Percentiles rank a stretch among this genome's conserved stretches.
These are phyloP conservation scores for Naegleria lovaniensis DNA, from an alignment of 208 protist species.

Conservation along the genomic window DNA sequence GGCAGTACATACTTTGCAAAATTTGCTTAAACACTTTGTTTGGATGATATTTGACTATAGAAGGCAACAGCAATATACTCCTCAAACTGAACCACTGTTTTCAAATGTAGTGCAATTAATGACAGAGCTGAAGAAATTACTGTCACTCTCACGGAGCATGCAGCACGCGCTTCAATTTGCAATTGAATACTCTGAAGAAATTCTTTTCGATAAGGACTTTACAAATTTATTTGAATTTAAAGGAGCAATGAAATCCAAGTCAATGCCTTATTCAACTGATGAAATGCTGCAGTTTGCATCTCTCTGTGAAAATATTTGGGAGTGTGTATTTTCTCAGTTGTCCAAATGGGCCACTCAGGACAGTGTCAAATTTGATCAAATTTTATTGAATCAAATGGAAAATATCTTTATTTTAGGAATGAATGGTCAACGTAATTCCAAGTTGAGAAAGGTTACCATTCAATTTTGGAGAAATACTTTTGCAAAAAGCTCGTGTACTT, in stretches of 20 bases:
- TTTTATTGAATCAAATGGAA: background rate
- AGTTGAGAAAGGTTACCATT: background rate
- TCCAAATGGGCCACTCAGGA: background rate
- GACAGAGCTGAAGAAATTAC: background rate
- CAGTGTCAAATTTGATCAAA: background rate
- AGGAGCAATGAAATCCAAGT: background rate
- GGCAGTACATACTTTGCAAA: background rate
- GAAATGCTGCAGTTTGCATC: background rate
- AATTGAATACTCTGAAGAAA: background rate
- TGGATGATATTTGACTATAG: constrained; percentile 8
- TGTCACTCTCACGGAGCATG: background rate
- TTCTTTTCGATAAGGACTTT: background rate
- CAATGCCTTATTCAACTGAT: background rate
- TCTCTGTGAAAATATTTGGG: background rate
- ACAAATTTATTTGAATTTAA: background rate
- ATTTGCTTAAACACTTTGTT: background rate
- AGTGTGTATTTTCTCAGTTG: background rate
- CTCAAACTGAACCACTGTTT: background rate
- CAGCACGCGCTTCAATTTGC: background rate
- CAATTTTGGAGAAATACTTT: background rate
- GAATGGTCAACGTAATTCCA: background rate
- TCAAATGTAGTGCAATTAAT: background rate
- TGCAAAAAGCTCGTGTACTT: background rate
- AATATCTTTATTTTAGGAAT: background rate
- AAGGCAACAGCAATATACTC: background rate